phyloP scores from a whole-genome alignment of 306 rosid genomes.

The Prunus davidiana region DNA sequence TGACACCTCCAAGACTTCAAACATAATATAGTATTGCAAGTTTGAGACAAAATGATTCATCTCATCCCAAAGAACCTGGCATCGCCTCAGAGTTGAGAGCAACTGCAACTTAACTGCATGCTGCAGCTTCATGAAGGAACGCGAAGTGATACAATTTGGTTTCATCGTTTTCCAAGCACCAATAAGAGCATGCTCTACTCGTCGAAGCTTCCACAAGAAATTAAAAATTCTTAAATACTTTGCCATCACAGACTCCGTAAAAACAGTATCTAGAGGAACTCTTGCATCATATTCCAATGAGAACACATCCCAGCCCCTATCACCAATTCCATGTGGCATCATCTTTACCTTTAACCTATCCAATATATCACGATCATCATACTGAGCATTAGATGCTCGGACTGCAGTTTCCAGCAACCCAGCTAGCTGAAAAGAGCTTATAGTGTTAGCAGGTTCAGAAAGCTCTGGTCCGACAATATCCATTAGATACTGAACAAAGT shows the following conservation, averaged over 20 bases:
- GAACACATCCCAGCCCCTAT: conserved; percentile 97
- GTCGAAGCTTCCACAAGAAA: conserved; percentile 94
- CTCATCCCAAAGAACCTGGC: conserved; percentile 96
- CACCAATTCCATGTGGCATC: conserved; percentile 96
- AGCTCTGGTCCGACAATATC: conserved; percentile 97
- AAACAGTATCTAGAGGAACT: conserved; percentile 85
- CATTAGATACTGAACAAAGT: conserved; percentile 95
- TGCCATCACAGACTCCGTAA: conserved; percentile 94
- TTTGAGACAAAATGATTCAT: conserved; percentile 96
- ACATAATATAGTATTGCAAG: conserved; percentile 94
- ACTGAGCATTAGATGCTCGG: conserved; percentile 92
- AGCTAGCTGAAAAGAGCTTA: conserved; percentile 88
- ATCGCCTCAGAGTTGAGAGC: conserved; percentile 86
- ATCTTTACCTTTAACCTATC: conserved; percentile 91
- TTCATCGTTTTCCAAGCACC: conserved; percentile 98
- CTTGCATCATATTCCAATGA: conserved; percentile 92
- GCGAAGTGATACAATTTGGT: conserved; percentile 87
- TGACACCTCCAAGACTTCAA: conserved; percentile 93
- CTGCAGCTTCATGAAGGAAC: conserved; percentile 73
- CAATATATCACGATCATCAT: conserved; percentile 89
- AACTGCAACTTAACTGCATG: conserved; percentile 63
- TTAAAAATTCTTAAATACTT: conserved; percentile 83
- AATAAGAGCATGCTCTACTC: conserved; percentile 94
- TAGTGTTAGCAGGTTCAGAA: conserved; percentile 89
- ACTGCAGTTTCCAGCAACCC: conserved; percentile 90